Evolutionary conservation across 1,284 basidiomycete species (phyloP).

Genomic region (Anthracocystis walkeri): DNA sequence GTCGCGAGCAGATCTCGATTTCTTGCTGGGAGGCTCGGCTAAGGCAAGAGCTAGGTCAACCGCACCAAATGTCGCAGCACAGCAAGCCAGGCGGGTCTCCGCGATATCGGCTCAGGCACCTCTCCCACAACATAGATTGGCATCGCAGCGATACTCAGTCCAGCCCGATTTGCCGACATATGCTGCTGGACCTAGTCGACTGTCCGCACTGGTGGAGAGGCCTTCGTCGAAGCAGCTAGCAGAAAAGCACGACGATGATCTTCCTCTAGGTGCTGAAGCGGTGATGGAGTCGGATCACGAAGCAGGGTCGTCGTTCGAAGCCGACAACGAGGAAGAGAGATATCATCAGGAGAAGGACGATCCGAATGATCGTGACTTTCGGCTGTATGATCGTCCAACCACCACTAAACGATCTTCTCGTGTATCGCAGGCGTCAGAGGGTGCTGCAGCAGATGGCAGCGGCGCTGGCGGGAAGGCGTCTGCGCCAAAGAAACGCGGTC

Average conservation of each 20-base stretch:
- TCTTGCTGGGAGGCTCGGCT: conserved; percentile 25
- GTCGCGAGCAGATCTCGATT: conserved; percentile 29
- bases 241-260: conserved; percentile 21
- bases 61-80: conserved; percentile 1
- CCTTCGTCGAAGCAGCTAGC: not conserved
- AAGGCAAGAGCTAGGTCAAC: conserved; percentile 13
- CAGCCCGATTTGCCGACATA: not conserved
- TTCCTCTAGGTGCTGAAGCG: conserved; percentile 31
- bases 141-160: no score
- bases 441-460: not conserved
- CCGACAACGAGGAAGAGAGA: conserved; percentile 21
- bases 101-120: not conserved
- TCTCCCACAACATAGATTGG: not conserved
- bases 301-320: conserved; percentile 16
- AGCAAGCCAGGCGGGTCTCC: not conserved
- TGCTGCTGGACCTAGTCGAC: conserved; percentile 12
- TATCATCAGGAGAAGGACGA: conserved; percentile 10
- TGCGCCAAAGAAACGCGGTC: conserved; percentile 4
- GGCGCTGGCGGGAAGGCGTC: not conserved
- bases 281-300: conserved; percentile 29
- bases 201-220: not conserved
- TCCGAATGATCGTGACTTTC: conserved; percentile 38
- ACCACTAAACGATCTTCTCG: conserved; percentile 8
- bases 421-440: not conserved
- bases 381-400: conserved; percentile 6